These are phyloP conservation scores for Millerago galiae DNA, from an alignment of 805 yeast species.

Conservation along the genomic window DNA sequence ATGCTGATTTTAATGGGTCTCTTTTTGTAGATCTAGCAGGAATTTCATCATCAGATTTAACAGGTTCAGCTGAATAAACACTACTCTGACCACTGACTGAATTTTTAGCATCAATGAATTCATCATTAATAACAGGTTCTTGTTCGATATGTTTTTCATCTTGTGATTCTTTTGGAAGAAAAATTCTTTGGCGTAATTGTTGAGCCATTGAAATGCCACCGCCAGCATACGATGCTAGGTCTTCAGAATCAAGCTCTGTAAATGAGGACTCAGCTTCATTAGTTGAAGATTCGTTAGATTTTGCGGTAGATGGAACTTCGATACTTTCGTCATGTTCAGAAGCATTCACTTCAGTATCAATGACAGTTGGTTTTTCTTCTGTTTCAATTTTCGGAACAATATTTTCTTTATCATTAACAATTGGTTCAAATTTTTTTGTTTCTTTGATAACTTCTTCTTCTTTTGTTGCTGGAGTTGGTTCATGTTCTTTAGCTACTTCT, in stretches of 20 bases:
- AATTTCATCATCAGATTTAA: constrained; percentile 12
- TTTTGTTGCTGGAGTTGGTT: not conserved
- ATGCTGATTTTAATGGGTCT: constrained; percentile 34
- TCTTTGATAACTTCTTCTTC: not conserved
- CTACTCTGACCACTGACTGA: constrained; percentile 7
- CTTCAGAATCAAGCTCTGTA: constrained; percentile 15
- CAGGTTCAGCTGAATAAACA: constrained; percentile 8
- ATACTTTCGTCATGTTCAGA: constrained; percentile 10
- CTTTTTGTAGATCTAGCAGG: constrained; percentile 31
- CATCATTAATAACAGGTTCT: constrained; percentile 1
- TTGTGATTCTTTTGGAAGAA: constrained; percentile 7
- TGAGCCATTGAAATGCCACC: constrained; percentile 34
- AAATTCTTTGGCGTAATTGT: constrained; percentile 36
- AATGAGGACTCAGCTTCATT: constrained; percentile 16
- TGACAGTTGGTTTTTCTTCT: not conserved
- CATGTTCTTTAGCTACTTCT: too few species aligned
- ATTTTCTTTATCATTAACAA: too few species aligned
- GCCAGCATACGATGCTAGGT: not conserved
- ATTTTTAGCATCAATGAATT: not conserved
- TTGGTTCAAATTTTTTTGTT: not conserved
- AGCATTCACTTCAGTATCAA: not conserved
- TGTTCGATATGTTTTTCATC: not conserved
- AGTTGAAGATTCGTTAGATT: constrained; percentile 14
- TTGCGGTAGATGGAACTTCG: constrained; percentile 23
- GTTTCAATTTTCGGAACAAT: not conserved